A percentile compares a stretch with the other conserved stretches of the same genome.
Conservation (phyloP, 2,329 filamentous ascomycete genomes). For the Trichoderma pleuroti region DNA sequence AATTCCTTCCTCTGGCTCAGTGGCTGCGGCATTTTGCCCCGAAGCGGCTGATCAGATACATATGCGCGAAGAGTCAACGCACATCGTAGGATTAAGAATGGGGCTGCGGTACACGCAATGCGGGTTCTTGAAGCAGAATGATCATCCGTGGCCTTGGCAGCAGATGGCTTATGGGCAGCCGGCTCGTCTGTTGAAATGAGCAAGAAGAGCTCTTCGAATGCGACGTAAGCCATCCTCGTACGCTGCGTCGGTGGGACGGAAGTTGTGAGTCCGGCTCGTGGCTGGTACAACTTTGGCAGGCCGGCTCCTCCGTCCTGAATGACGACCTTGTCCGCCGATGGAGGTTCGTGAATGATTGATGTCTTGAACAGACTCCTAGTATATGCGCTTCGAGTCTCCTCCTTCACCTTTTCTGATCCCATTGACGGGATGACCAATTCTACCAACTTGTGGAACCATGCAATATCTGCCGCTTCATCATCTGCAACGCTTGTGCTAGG, state of each 20-base stretch:
- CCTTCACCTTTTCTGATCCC: constrained; percentile 61
- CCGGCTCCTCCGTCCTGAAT: constrained; percentile 50
- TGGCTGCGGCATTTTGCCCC: constrained; percentile 86
- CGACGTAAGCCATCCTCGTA: constrained; percentile 71
- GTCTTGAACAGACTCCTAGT: constrained; percentile 73
- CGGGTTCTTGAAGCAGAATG: constrained; percentile 44
- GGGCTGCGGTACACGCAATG: constrained; percentile 72
- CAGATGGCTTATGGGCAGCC: constrained; percentile 37
- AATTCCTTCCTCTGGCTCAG: constrained; percentile 76
- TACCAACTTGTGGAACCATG: constrained; percentile 65
- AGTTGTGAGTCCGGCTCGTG: constrained; percentile 69
- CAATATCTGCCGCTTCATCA: constrained; percentile 81
- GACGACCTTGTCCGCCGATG: constrained; percentile 51
- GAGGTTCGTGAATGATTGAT: constrained; percentile 72
- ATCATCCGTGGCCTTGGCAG: constrained; percentile 26
- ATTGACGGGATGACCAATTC: constrained; percentile 71
- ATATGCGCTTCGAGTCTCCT: constrained; percentile 65
- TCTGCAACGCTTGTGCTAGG: constrained; percentile 48
- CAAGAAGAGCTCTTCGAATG: constrained; percentile 73
- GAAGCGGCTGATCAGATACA: constrained; percentile 84
- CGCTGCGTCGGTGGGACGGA: constrained; percentile 63
- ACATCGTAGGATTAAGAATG: constrained; percentile 77
- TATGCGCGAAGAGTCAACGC: constrained; percentile 80
- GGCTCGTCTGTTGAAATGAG: constrained; percentile 51
- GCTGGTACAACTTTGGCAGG: constrained; percentile 56